Percentiles rank a stretch among this genome's conserved stretches.
These are phyloP conservation scores for Zygotorulaspora mrakii DNA, from an alignment of 1,139 yeast species.

Conservation along the genomic window DNA sequence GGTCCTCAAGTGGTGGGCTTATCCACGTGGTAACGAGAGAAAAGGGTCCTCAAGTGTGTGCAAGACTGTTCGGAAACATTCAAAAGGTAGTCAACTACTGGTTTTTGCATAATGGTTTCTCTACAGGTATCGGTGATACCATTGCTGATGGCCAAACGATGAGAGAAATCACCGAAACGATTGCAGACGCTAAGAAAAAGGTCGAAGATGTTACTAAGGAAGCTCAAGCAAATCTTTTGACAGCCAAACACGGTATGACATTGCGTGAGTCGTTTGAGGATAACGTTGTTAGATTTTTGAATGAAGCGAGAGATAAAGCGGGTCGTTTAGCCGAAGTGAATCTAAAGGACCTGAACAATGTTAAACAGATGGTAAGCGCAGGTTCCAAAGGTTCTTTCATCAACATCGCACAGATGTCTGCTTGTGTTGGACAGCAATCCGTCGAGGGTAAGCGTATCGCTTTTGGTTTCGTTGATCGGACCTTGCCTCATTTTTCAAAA, in stretches of 20 bases:
- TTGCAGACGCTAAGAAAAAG: slow-evolving; percentile 85
- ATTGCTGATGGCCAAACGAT: slow-evolving; percentile 97
- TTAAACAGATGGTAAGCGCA: slow-evolving; percentile 97
- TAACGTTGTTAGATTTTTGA: slow-evolving; percentile 89
- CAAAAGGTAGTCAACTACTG: slow-evolving; percentile 96
- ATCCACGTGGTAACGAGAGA: slow-evolving; percentile 97
- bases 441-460: slow-evolving; percentile 99
- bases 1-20: slow-evolving; percentile 97
- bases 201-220: slow-evolving; percentile 90
- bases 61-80: slow-evolving; percentile 84
- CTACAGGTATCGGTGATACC: slow-evolving; percentile 99
- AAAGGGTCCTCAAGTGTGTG: slow-evolving; percentile 89
- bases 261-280: slow-evolving; percentile 97
- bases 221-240: slow-evolving; percentile 83
- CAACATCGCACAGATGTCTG: slow-evolving; percentile 98
- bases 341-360: slow-evolving; percentile 89
- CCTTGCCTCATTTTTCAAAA: slow-evolving; percentile 95
- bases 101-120: slow-evolving; percentile 94
- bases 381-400: slow-evolving; percentile 99
- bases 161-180: slow-evolving; percentile 88
- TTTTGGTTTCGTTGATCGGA: slow-evolving; percentile 92
- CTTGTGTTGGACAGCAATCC: slow-evolving; percentile 99
- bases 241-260: slow-evolving; percentile 99
- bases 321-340: slow-evolving; percentile 98
- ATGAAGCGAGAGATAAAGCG: slow-evolving; percentile 98